Evolutionary conservation across 1,284 basidiomycete genomes (phyloP), one percentile per base, ranked within the genome.

Genomic region (Ustilago xerochloae): DNA sequence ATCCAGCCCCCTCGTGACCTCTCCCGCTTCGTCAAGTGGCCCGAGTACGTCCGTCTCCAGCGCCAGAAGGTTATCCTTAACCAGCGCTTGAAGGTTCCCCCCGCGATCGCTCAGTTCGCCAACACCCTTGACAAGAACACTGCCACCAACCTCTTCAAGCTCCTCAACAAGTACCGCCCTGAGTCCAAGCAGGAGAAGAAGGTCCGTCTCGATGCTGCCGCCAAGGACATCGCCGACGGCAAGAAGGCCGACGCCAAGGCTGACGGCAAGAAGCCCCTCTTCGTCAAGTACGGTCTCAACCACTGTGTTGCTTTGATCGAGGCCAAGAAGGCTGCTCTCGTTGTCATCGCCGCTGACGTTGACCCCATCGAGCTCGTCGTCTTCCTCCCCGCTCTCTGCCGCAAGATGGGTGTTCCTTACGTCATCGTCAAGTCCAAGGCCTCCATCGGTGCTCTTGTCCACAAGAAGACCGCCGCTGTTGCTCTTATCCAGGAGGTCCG

Each of bases 91-190:
- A 99, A 99, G 90, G 94, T 97, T 35, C 96, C 96, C 82, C 96
- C 96, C 58, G 93, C 96, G 81, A 97, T 99, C 83, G 93, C 94
- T 58, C 96, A 99, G 87, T 98, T 99, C 90, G 90, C 91, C 61
- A 93, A 98, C 88, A 96, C 94, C 48, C 89, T 99, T 82, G 96
- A 99, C 90, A 98, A 97, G 90, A 99, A 98, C 90, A 98, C 95
- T 60, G 96, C 96, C 48, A 96, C 93, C 61, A 94, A 97, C 87
- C 88, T 98, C 72, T 98, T 98, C 91, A 95, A 96, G 88, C 90
- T 99, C 77, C 86, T 98, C 63, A 96, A 98, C 91, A 98, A 98
- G 90, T 91, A 88, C 86, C 91, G 93, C 79, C 93, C 93, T 32
- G 93, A 95, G 89, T 90, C 91, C 70, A 96, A 94, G 89, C 91